These are phyloP conservation scores for Penicillium argentinense DNA, from an alignment of 495 filamentous ascomycete species.

Conservation along the genomic window DNA sequence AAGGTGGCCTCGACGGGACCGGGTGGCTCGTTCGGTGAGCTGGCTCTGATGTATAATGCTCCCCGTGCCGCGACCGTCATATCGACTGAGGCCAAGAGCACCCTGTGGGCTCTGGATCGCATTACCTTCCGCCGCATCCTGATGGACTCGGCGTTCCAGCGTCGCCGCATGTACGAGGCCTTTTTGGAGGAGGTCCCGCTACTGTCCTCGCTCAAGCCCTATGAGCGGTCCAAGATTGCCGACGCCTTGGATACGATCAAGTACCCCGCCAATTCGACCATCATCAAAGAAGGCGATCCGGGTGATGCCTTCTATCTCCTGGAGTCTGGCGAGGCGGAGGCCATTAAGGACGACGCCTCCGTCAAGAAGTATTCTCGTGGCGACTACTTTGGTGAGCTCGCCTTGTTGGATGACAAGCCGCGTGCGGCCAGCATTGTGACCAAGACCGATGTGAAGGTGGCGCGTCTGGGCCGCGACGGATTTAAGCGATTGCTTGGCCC, in stretches of 20 bases:
- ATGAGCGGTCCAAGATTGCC: slow-evolving; percentile 95
- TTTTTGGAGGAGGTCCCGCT: slow-evolving; percentile 97
- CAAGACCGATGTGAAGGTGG: slow-evolving; percentile 83
- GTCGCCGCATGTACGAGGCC: slow-evolving; percentile 92
- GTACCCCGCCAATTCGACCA: slow-evolving; percentile 72
- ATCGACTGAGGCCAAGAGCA: slow-evolving; percentile 73
- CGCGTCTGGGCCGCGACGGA: slow-evolving; percentile 85
- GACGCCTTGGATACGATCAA: slow-evolving; percentile 92
- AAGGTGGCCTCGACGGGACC: slow-evolving; percentile 81
- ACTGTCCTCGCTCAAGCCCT: slow-evolving; percentile 78
- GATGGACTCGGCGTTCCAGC: slow-evolving; percentile 97
- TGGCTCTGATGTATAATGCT: slow-evolving; percentile 98
- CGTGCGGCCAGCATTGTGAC: slow-evolving; percentile 88
- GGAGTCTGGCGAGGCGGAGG: slow-evolving; percentile 86
- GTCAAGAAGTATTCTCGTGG: slow-evolving; percentile 84
- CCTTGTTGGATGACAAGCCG: slow-evolving; percentile 88
- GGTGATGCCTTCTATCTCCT: slow-evolving; percentile 92
- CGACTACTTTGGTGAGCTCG: slow-evolving; percentile 96
- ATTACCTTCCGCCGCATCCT: slow-evolving; percentile 96
- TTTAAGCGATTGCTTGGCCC: slow-evolving; percentile 93
- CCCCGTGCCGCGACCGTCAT: slow-evolving; percentile 96
- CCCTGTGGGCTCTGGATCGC: slow-evolving; percentile 91
- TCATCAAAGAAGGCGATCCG: slow-evolving; percentile 89
- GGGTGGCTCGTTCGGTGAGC: slow-evolving; percentile 94
- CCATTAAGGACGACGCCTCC: slow-evolving; percentile 64